Conservation (phyloP, 108 stramenopile genomes). For the Licmophora abbreviata region DNA sequence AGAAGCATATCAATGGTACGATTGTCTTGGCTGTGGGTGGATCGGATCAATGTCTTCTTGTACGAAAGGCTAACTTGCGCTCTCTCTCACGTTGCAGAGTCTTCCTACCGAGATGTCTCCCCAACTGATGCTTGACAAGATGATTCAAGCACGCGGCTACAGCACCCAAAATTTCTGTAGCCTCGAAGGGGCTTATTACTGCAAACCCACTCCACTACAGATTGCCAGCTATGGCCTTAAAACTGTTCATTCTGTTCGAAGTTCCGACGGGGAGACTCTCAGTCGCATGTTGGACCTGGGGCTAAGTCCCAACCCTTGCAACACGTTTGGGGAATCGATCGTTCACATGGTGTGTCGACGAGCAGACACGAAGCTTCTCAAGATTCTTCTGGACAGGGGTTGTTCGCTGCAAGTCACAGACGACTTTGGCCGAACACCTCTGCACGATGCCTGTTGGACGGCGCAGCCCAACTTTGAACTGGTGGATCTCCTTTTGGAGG, state of each 20-base stretch:
- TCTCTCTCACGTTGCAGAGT: background rate
- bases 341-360: conserved; percentile 67
- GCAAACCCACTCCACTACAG: conserved; percentile 65
- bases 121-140: conserved; percentile 44
- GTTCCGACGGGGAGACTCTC: conserved; percentile 36
- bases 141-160: conserved; percentile 64
- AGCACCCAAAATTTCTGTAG: conserved; percentile 33
- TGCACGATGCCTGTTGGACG: conserved; percentile 83
- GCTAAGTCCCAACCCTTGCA: conserved; percentile 75
- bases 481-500: conserved; percentile 31
- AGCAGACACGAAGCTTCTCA: conserved; percentile 38
- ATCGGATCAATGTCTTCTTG: background rate
- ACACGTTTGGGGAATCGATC: conserved; percentile 72
- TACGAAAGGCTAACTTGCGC: background rate
- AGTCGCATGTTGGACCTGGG: conserved; percentile 41
- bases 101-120: conserved; percentile 19
- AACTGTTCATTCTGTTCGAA: conserved; percentile 52
- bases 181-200: conserved; percentile 59
- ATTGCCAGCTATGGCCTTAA: conserved; percentile 51
- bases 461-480: conserved; percentile 38
- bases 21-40: background rate
- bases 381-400: conserved; percentile 33
- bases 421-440: conserved; percentile 74
- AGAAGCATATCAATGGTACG: background rate
- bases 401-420: conserved; percentile 45